Base-by-base conservation (phyloP, 371 early-diverging fungal genomes). In the Rhizomucor miehei region DNA sequence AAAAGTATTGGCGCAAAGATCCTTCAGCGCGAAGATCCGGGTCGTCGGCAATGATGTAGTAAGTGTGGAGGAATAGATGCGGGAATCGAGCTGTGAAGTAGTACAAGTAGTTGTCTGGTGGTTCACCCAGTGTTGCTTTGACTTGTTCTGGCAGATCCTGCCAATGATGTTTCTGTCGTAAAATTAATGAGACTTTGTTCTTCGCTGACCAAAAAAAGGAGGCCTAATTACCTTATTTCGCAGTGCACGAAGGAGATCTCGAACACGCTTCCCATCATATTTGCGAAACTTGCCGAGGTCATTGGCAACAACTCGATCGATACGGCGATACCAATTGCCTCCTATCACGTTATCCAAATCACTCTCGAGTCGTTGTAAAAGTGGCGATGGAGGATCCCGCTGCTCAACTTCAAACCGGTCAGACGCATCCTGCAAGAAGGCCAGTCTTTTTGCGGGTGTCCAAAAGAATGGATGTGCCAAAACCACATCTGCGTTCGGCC, bases 401-500 rank as follows among this genome's bases (percentile, higher is more conserved):
- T 79, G 84, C 63, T 98, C 96, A 12, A 88, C 77, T 63, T 97
- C 97, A 59, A 96, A 84, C 40, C 96, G 84, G 65, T 98, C 97
- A 0, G 95, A 94, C 10, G 92, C 90, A 64, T 98, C 97, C 69
- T 93, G 93, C 61, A 98, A 63, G 61, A 98, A 98, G 36, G 81
- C 75, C 40, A 98, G 79, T 19, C 91, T 80, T 62, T 90, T 82
- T 29, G 87, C 69, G 0, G 91, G 73, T 1, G 86, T 75, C 99
- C 99, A 98, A 63, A 97, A 98, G 76, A 85, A 97, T 12, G 98
- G 98, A 69, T 97, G 98, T 1, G 78, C 69, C 57, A 97, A 78
- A 17, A 95, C 83, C 35, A 70, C 69, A 37, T 76, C 77, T 0
- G 91, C 84, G 35, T 79, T 86, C 1, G 95, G 97, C 48, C 92